Evolutionary conservation across 2,329 filamentous ascomycete genomes (phyloP).

Genomic region (Colletotrichum plurivorum): DNA sequence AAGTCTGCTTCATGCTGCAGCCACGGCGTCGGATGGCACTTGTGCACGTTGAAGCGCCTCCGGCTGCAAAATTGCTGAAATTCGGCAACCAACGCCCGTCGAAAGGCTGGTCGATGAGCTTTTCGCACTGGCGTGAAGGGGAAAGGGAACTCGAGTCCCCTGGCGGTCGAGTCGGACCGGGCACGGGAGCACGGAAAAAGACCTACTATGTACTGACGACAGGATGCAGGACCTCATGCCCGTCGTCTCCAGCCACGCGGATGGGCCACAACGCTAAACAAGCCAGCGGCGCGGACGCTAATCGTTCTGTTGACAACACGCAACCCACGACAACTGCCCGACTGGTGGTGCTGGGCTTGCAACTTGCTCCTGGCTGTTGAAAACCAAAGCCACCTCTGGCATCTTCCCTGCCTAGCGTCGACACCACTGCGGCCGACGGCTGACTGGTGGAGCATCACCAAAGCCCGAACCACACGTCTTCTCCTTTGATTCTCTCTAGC

Average conservation of each 20-base stretch:
- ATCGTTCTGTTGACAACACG: slow-evolving; percentile 28
- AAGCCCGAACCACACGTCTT: slow-evolving; percentile 25
- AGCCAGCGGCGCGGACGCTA: slow-evolving; percentile 23
- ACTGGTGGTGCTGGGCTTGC: background rate
- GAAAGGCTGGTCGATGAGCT: background rate
- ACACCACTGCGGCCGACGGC: slow-evolving; percentile 25
- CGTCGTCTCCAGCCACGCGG: slow-evolving; percentile 29
- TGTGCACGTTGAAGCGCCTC: slow-evolving; percentile 1
- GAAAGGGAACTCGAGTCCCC: no score
- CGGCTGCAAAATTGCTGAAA: slow-evolving; percentile 11
- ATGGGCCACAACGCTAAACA: slow-evolving; percentile 23
- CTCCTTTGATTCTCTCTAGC: slow-evolving; percentile 25
- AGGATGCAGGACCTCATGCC: slow-evolving; percentile 5
- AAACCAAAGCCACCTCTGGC: slow-evolving; percentile 6
- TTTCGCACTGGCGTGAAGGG: background rate
- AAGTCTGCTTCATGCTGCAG: slow-evolving; percentile 15
- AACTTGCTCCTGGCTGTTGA: background rate
- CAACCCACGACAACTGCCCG: slow-evolving; percentile 15
- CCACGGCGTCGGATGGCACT: slow-evolving; percentile 8
- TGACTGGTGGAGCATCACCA: slow-evolving; percentile 34
- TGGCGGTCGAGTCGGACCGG: slow-evolving; percentile 5
- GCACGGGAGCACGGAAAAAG: slow-evolving; percentile 32
- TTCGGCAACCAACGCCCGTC: background rate
- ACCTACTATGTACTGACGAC: slow-evolving; percentile 18
- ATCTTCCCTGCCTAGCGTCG: slow-evolving; percentile 25